A percentile compares a stretch with the other conserved stretches of the same genome.
These are phyloP conservation scores for Raphanus hybrid DNA, from an alignment of 441 rosid species.

Conservation along the genomic window DNA sequence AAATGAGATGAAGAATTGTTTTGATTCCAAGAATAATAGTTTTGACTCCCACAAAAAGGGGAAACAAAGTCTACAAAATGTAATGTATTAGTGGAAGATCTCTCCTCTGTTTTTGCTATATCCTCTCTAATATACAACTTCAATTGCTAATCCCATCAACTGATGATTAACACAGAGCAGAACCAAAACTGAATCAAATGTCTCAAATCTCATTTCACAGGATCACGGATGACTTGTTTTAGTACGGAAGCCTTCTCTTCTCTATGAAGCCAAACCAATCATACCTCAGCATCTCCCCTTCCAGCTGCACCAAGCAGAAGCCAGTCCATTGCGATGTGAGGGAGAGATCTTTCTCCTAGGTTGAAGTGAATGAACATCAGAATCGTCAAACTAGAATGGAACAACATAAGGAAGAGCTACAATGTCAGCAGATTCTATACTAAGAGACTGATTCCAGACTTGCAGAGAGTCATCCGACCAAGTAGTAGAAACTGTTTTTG, in stretches of 20 bases:
- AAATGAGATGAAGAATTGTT: not conserved
- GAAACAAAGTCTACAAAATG: conserved; percentile 30
- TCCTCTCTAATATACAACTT: conserved; percentile 40
- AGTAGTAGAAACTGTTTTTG: conserved; percentile 33
- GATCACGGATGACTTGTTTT: conserved; percentile 20
- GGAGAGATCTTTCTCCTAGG: conserved; percentile 13
- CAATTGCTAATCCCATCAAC: conserved; percentile 38
- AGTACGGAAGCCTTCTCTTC: conserved; percentile 1
- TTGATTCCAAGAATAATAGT: conserved; percentile 36
- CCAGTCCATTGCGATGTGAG: conserved; percentile 6
- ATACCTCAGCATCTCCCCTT: conserved; percentile 31
- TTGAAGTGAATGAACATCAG: conserved; percentile 1
- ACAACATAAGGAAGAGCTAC: conserved; percentile 64
- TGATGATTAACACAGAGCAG: conserved; percentile 30
- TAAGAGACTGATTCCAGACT: conserved; percentile 60
- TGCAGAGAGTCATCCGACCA: conserved; percentile 41
- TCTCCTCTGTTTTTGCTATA: conserved; percentile 32
- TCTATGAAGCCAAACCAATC: conserved; percentile 32
- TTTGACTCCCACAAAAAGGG: conserved; percentile 13
- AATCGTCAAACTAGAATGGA: conserved; percentile 51
- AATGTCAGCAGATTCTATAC: conserved; percentile 56
- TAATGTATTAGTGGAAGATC: conserved; percentile 34
- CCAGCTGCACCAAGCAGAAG: conserved; percentile 30
- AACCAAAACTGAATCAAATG: conserved; percentile 51
- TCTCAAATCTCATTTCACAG: conserved; percentile 37